These are phyloP conservation scores for Aspergillus kassunensis DNA, from an alignment of 495 filamentous ascomycete species.

Conservation along the genomic window DNA sequence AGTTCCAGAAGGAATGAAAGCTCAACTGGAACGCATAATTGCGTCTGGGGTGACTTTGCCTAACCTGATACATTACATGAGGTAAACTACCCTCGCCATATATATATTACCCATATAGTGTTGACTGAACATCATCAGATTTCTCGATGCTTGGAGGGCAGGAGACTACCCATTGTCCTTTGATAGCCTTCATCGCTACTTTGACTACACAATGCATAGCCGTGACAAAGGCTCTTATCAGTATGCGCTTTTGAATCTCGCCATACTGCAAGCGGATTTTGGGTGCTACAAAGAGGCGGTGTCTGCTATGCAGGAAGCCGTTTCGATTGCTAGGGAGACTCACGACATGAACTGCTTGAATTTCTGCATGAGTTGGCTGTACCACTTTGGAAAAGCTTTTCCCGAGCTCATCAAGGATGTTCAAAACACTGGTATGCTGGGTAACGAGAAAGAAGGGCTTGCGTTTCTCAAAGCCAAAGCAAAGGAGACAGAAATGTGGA, in stretches of 20 bases:
- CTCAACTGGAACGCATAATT: slow-evolving; percentile 62
- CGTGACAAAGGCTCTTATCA: slow-evolving; percentile 86
- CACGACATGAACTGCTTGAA: slow-evolving; percentile 90
- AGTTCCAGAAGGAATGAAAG: slow-evolving; percentile 64
- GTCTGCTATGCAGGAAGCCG: slow-evolving; percentile 86
- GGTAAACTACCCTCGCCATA: slow-evolving; percentile 40
- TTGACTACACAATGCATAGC: slow-evolving; percentile 94
- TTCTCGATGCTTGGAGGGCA: slow-evolving; percentile 84
- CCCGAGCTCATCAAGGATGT: slow-evolving; percentile 69
- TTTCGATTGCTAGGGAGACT: slow-evolving; percentile 86
- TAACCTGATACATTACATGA: slow-evolving; percentile 71
- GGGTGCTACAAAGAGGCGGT: slow-evolving; percentile 89
- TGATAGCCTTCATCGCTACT: slow-evolving; percentile 90
- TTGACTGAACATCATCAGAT: slow-evolving; percentile 40
- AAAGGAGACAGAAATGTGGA: slow-evolving; percentile 84
- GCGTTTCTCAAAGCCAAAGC: slow-evolving; percentile 83
- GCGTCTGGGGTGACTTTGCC: slow-evolving; percentile 62
- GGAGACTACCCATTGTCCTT: slow-evolving; percentile 89
- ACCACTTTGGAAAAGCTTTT: slow-evolving; percentile 85
- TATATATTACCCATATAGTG: not conserved
- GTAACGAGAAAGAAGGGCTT: slow-evolving; percentile 76
- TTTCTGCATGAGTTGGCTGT: slow-evolving; percentile 96
- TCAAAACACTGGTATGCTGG: slow-evolving; percentile 67
- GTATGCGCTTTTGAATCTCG: slow-evolving; percentile 91
- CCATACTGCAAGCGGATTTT: slow-evolving; percentile 92